A percentile compares a stretch with the other conserved stretches of the same genome.
These are phyloP conservation scores for Solanum paucissectum DNA, from an alignment of 257 asterid genomes.

Conservation along the genomic window DNA sequence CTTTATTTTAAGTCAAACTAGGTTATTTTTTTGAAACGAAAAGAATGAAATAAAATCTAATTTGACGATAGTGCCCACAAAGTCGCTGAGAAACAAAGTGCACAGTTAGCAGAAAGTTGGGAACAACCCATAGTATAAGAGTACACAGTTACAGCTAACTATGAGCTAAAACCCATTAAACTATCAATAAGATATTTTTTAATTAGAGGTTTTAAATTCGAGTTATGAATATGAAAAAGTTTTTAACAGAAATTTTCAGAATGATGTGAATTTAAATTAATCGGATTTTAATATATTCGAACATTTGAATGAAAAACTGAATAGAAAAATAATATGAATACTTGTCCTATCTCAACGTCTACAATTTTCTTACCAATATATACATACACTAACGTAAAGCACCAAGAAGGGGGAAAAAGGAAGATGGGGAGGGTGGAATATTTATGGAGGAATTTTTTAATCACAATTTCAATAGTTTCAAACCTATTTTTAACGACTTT, in stretches of 20 bases:
- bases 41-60: too few relatives aligned
- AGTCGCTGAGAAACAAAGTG: neutral
- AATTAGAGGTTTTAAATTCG: too few relatives aligned
- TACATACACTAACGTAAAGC: neutral
- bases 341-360: neutral
- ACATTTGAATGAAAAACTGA: too few relatives aligned
- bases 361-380: neutral
- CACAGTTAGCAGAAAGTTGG: neutral
- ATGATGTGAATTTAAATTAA: too few relatives aligned
- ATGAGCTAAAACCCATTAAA: neutral
- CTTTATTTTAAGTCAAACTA: too few relatives aligned
- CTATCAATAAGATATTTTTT: too few relatives aligned
- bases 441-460: neutral
- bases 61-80: neutral
- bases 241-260: rapidly evolving
- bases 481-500: neutral
- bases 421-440: neutral
- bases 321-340: neutral
- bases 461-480: neutral
- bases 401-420: neutral
- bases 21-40: too few relatives aligned
- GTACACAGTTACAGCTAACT: neutral
- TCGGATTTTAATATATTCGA: too few relatives aligned
- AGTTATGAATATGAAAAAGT: neutral
- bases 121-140: neutral